phyloP scores from a whole-genome alignment of 2,329 filamentous ascomycete species.

The Neofusicoccum ribis region DNA sequence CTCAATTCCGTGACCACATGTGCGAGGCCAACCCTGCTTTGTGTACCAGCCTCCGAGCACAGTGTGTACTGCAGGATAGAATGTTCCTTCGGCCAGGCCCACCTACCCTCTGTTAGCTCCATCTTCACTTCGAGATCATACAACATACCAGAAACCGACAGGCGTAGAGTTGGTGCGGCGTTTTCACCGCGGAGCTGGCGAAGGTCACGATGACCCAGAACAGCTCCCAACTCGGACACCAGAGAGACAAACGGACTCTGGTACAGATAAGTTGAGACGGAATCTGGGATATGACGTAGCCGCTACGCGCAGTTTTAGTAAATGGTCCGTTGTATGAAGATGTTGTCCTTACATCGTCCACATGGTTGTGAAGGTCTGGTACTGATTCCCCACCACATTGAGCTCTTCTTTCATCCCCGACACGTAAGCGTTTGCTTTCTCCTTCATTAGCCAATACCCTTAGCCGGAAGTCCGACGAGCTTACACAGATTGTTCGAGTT shows the following conservation, averaged over 20 bases:
- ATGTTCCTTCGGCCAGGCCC: slow-evolving; percentile 1
- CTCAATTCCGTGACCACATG: no score
- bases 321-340: no score
- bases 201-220: slow-evolving; percentile 13
- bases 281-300: slow-evolving; percentile 6
- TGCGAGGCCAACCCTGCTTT: not conserved
- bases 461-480: rapidly evolving
- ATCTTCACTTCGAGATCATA: no score
- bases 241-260: slow-evolving; percentile 1
- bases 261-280: slow-evolving; percentile 2
- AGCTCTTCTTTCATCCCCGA: slow-evolving; percentile 37
- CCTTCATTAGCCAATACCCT: not conserved
- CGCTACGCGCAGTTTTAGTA: not conserved
- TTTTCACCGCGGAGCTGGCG: not conserved
- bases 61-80: slow-evolving; percentile 9
- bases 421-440: slow-evolving; percentile 45
- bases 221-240: slow-evolving; percentile 9
- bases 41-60: slow-evolving; percentile 15
- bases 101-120: not conserved
- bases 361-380: slow-evolving; percentile 33
- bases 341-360: not conserved
- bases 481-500: slow-evolving; percentile 12
- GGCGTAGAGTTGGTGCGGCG: slow-evolving; percentile 7
- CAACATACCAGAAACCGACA: not conserved
- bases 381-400: slow-evolving; percentile 57